Base-by-base conservation (phyloP, 495 filamentous ascomycete species). In the Paragyromitra xinjiangensis region DNA sequence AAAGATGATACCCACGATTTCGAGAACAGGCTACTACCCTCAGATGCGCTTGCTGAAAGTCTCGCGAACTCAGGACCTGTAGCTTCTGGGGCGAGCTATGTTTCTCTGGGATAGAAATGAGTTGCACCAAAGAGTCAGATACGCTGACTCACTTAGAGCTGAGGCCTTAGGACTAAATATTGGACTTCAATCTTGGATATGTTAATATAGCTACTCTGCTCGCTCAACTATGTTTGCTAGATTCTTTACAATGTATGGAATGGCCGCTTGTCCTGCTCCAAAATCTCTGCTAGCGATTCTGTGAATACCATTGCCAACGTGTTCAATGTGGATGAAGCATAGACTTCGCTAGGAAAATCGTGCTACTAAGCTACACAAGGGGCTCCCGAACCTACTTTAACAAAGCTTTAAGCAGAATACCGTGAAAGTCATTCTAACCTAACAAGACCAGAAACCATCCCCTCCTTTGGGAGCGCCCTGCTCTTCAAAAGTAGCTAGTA, bases 31-130 rank as follows among this genome's bases (percentile, higher is more conserved):
- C 14, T 70, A 22, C 37, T 56, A 12, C 65, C 59, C 11, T 34
- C 24, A 4, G 51, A 77, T 58, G 4, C 14, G 0, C 68, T 65
- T 9, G 24, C 50, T 5, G 69, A 66, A 40, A 16, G 40, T 40
- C 44, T 66, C 39, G 68, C 59, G 6, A 66, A 48, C 44, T 44
- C 56, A 7, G 68, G 29, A 3, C 0, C 29, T 14, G 42, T 50
- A n/a, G 19, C 26, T 16, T 61, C 53, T 0, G 78, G 68, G 9
- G 55, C 44, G 11, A 42, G 56, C 19, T 75, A 72, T 69, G 73
- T 81, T 37, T 77, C 78, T 22, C 44, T 81, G 4, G 79, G 78
- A 44, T 81, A 71, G 62, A 64, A n/a, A 19, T 11, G 56, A 9
- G 56, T 37, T 39, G 56, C 14, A 12, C 3, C 2, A 29, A 37